Base-by-base conservation (phyloP, 257 asterid species). In the Solanum chaucha region DNA sequence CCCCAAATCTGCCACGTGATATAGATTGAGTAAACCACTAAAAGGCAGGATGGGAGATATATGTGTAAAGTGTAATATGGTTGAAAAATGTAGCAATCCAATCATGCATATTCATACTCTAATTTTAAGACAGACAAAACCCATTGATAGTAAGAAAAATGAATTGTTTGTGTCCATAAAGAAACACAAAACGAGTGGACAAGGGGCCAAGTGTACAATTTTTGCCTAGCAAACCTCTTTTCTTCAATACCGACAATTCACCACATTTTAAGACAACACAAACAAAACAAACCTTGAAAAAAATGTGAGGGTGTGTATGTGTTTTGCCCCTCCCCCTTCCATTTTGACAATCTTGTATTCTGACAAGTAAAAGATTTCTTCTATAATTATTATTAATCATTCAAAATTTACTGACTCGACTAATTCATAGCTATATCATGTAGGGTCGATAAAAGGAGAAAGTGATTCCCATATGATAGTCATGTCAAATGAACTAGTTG, bases 201-300 rank as follows among this genome's bases (percentile, higher is more conserved):
- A 64, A 83, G 85, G 90, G 88, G 75, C 87, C 81, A 65, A 80
- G 22, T 89, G 92, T 89, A 67, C 89, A 15, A 38, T 14, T 72
- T 48, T 86, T 86, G 46, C 86, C 90, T 81, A 41, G 88, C 94
- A 78, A 91, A 34, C 58, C 40, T 84, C 87, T 87, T 32, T 14
- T 5, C 4, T 77, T 38, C 36, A 41, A 80, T 65, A 88, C 93
- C 92, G 92, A 93, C 94, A 92, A 86, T 55, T 86, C 85, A 11
- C 28, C 87, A 22, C 84, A 84, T 83, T 86, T 86, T 28, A 26
- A 8, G 86, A 72, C 90, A 77, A 41, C 41, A 41, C 14, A 12
- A 41, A 24, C 32, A 77, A 41, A 77, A 41, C 14, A 12, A 41
- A 24, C 32, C 20, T 35, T 34, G 15, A 11, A 38, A 19, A 20